A percentile compares a stretch with the other conserved stretches of the same genome.
Evolutionary conservation across 208 protist species (phyloP).

Genomic region (Crithidia fasciculata): DNA sequence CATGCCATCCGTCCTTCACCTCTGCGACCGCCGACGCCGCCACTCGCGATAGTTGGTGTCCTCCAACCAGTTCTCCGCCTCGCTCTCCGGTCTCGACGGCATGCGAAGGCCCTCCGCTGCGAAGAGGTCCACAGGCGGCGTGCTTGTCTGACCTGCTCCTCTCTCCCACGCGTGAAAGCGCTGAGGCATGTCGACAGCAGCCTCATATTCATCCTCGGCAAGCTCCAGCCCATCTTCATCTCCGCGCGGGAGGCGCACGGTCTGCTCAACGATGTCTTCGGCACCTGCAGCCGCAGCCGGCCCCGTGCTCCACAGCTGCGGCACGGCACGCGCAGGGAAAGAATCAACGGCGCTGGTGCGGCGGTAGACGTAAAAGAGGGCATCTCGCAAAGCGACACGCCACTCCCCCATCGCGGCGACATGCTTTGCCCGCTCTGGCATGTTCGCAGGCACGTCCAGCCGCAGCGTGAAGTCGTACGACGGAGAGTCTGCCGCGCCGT

Average conservation of each 20-base stretch:
- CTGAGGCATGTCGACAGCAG: neutral
- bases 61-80: slow-evolving; percentile 16
- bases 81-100: neutral
- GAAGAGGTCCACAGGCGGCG: neutral
- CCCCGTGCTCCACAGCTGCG: slow-evolving; percentile 10
- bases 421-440: slow-evolving; percentile 36
- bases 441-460: slow-evolving; percentile 26
- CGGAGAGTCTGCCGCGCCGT: neutral
- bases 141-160: too few species aligned
- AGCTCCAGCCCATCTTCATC: slow-evolving; percentile 23
- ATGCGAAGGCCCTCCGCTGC: neutral
- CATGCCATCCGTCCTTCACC: neutral
- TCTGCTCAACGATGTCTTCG: too few species aligned
- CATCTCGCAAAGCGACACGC: slow-evolving; percentile 61
- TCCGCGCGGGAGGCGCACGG: neutral
- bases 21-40: slow-evolving; percentile 4
- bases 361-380: slow-evolving; percentile 58
- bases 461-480: slow-evolving; percentile 28
- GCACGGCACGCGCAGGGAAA: neutral
- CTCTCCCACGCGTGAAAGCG: neutral
- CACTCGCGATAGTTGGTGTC: slow-evolving; percentile 28
- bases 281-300: neutral
- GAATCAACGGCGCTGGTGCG: slow-evolving; percentile 17
- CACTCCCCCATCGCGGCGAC: slow-evolving; percentile 37
- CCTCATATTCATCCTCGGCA: slow-evolving; percentile 36